Conservation (phyloP, 169 alveolate species). For the Cryptosporidium ryanae region DNA sequence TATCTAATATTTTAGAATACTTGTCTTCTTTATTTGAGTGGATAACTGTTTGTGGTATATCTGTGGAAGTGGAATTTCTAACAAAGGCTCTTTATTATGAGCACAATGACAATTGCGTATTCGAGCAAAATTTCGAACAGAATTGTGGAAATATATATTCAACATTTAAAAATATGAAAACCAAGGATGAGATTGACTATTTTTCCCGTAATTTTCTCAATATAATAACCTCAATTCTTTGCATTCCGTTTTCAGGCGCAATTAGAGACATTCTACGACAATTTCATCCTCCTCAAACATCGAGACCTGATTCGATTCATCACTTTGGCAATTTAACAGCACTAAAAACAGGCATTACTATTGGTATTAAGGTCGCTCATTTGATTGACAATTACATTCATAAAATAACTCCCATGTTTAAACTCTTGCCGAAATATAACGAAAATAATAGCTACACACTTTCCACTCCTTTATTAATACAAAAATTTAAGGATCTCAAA, state of each 20-base stretch:
- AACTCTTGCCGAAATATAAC: conserved; percentile 12
- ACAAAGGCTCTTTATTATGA: conserved; percentile 12
- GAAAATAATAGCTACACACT: background rate
- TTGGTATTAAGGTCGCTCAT: conserved; percentile 65
- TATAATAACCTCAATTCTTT: conserved; percentile 22
- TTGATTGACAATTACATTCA: conserved; percentile 36
- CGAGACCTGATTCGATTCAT: conserved; percentile 46
- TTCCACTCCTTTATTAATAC: conserved; percentile 26
- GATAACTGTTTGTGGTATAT: conserved; percentile 60
- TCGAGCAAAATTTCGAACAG: conserved; percentile 20
- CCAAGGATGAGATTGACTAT: background rate
- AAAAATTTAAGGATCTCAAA: conserved; percentile 59
- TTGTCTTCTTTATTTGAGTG: conserved; percentile 53
- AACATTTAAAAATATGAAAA: background rate
- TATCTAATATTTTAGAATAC: conserved; percentile 37
- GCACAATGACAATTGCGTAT: conserved; percentile 16
- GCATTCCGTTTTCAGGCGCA: conserved; percentile 56
- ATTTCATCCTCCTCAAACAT: conserved; percentile 62
- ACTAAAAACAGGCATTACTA: conserved; percentile 53
- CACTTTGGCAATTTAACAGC: conserved; percentile 60
- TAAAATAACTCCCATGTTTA: conserved; percentile 33
- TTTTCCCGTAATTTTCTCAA: conserved; percentile 35
- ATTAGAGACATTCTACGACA: conserved; percentile 65
- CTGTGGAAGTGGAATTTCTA: conserved; percentile 44
- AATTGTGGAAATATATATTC: background rate